A percentile compares a stretch with the other conserved stretches of the same genome.
Evolutionary conservation across 2,329 filamentous ascomycete species (phyloP).

Genomic region (Fusarium sp.): DNA sequence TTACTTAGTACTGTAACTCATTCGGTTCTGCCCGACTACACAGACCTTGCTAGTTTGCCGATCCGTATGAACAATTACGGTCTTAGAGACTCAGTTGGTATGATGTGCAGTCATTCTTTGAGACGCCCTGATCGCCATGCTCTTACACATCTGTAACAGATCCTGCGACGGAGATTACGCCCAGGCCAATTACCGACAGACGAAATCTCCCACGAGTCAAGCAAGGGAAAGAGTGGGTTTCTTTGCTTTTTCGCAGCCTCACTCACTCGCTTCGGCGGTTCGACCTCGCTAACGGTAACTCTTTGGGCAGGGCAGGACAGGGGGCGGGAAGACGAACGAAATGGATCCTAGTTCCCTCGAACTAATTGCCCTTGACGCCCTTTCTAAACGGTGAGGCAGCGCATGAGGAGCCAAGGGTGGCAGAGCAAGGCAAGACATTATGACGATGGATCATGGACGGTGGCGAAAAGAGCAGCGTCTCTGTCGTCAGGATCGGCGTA

Average conservation of each 20-base stretch:
- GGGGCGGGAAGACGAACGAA: conserved; percentile 24
- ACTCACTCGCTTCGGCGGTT: conserved; percentile 30
- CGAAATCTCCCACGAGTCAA: conserved; percentile 10
- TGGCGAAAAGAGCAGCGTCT: conserved; percentile 11
- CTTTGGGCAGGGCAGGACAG: conserved; percentile 3
- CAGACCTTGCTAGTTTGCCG: conserved; percentile 4
- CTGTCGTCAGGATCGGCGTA: conserved; percentile 11
- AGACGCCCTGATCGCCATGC: conserved; percentile 7
- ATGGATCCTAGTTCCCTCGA: background rate
- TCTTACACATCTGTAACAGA: conserved; percentile 42
- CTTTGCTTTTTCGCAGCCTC: conserved; percentile 26
- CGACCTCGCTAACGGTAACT: conserved; percentile 8
- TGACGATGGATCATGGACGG: conserved; percentile 13
- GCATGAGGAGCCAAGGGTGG: background rate
- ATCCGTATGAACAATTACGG: background rate
- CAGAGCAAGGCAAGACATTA: conserved; percentile 20
- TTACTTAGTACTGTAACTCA: background rate
- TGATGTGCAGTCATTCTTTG: conserved; percentile 17
- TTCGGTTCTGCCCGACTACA: conserved; percentile 2
- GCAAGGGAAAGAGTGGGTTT: conserved; percentile 16
- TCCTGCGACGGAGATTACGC: conserved; percentile 40
- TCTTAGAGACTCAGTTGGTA: too few species aligned
- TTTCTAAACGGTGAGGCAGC: conserved; percentile 20
- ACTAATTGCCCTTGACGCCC: background rate
- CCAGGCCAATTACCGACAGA: conserved; percentile 19